Evolutionary conservation across 192 early-diverging fungal species (phyloP).

Genomic region (Coemansia sp.): DNA sequence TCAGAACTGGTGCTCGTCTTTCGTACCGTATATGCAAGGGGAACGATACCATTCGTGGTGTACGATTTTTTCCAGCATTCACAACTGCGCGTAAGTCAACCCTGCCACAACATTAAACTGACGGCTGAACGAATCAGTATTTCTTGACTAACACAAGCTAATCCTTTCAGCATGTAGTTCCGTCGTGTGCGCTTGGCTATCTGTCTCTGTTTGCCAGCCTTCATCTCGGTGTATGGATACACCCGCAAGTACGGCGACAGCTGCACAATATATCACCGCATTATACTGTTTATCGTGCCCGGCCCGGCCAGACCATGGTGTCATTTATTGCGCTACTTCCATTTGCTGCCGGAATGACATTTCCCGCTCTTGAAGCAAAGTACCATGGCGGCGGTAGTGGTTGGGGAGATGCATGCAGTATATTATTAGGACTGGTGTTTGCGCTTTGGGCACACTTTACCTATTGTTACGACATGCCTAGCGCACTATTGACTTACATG

Average conservation of each 20-base stretch:
- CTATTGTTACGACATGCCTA: conserved; percentile 35
- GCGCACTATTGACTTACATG: conserved; percentile 11
- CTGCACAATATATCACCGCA: conserved; percentile 14
- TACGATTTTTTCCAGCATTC: conserved; percentile 22
- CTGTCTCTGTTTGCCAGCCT: conserved; percentile 45
- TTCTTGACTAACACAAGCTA: background rate
- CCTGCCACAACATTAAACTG: background rate
- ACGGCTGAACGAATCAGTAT: background rate
- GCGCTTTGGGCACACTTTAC: conserved; percentile 39
- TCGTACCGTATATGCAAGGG: conserved; percentile 25
- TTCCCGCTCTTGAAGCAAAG: conserved; percentile 29
- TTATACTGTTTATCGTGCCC: conserved; percentile 2
- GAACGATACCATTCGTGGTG: background rate
- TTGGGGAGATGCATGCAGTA: conserved; percentile 35
- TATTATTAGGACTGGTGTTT: conserved; percentile 27
- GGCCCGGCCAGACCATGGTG: conserved; percentile 40
- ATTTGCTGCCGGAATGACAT: conserved; percentile 36
- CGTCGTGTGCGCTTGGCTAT: conserved; percentile 26
- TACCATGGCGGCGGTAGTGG: conserved; percentile 42
- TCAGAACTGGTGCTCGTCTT: conserved; percentile 18
- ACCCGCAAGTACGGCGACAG: conserved; percentile 33
- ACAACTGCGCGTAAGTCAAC: conserved; percentile 23
- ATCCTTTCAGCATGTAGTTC: conserved; percentile 12
- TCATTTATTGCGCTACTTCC: conserved; percentile 39
- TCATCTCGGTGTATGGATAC: conserved; percentile 37